Percentiles rank a stretch among this genome's conserved stretches.
Conservation (phyloP, 2,329 filamentous ascomycete genomes). For the Chalaropsis ovoidea region DNA sequence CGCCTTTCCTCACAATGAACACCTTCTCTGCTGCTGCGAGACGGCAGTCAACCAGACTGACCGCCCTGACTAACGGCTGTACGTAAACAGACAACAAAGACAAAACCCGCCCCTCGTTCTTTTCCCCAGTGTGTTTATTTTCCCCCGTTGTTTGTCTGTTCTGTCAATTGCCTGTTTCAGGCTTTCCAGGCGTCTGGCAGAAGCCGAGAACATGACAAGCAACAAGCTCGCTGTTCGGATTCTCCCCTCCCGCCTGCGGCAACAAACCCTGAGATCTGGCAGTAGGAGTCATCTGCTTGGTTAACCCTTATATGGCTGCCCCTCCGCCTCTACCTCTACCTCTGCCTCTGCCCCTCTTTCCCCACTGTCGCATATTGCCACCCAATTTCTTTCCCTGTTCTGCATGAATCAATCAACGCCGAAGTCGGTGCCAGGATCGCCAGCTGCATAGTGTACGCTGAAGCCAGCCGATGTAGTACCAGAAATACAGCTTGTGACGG, state of each 20-base stretch:
- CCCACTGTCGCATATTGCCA: not conserved
- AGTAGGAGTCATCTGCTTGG: not conserved
- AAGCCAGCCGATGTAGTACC: not conserved
- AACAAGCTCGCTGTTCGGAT: not conserved
- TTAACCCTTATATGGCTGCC: not conserved
- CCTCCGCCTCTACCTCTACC: not conserved
- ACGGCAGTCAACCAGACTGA: slow-evolving; percentile 22
- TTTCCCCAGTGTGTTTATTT: slow-evolving; percentile 7
- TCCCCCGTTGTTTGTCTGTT: not conserved
- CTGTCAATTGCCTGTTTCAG: slow-evolving; percentile 7
- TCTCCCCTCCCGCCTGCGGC: not conserved
- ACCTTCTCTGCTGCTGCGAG: slow-evolving; percentile 22
- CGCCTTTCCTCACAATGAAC: slow-evolving; percentile 23
- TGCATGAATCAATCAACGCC: not conserved
- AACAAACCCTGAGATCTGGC: slow-evolving; percentile 7
- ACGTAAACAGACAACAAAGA: not conserved
- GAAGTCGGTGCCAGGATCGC: slow-evolving; percentile 6
- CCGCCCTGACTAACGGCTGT: not conserved
- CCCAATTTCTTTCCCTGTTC: not conserved
- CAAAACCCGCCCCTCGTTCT: not conserved
- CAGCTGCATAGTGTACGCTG: not conserved
- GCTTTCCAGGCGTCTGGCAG: not conserved
- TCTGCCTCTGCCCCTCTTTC: not conserved
- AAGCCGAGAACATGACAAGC: not conserved
- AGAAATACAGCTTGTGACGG: not conserved